These are phyloP conservation scores for Pisolithus albus DNA, from an alignment of 768 basidiomycete species.

Conservation along the genomic window DNA sequence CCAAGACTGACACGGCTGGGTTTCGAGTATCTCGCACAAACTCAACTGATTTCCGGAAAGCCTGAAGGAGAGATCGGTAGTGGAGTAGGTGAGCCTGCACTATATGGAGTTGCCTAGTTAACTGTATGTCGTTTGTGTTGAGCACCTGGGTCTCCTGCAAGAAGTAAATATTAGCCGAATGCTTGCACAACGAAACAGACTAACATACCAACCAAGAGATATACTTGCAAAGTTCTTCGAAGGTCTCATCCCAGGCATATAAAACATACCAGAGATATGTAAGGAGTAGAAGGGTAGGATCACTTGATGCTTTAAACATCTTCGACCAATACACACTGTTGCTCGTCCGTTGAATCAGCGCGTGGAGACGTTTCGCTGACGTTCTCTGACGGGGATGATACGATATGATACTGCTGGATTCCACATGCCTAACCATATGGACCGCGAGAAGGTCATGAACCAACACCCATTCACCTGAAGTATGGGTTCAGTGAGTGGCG, in stretches of 20 bases:
- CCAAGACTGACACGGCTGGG: conserved; percentile 36
- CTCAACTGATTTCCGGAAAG: conserved; percentile 45
- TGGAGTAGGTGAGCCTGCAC: conserved; percentile 54
- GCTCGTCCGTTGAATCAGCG: conserved; percentile 25
- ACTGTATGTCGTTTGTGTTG: conserved; percentile 30
- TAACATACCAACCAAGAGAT: conserved; percentile 43
- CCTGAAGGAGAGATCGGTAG: conserved; percentile 45
- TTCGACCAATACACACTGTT: conserved; percentile 29
- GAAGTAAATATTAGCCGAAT: neutral
- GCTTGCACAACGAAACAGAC: conserved; percentile 25
- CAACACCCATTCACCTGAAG: conserved; percentile 15
- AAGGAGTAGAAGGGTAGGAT: conserved; percentile 51
- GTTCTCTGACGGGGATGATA: conserved; percentile 19
- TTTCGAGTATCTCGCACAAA: conserved; percentile 45
- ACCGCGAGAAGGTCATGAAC: conserved; percentile 45
- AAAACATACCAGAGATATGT: conserved; percentile 53
- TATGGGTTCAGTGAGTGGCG: neutral
- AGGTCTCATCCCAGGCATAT: conserved; percentile 57
- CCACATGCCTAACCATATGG: conserved; percentile 39
- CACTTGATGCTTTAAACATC: conserved; percentile 23
- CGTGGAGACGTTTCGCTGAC: conserved; percentile 22
- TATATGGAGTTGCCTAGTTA: conserved; percentile 50
- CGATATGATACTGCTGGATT: conserved; percentile 20
- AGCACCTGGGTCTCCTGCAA: conserved; percentile 42
- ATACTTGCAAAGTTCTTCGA: conserved; percentile 45